Evolutionary conservation across 305 asterid genomes (phyloP).

Genomic region (Fraxinus nigra): DNA sequence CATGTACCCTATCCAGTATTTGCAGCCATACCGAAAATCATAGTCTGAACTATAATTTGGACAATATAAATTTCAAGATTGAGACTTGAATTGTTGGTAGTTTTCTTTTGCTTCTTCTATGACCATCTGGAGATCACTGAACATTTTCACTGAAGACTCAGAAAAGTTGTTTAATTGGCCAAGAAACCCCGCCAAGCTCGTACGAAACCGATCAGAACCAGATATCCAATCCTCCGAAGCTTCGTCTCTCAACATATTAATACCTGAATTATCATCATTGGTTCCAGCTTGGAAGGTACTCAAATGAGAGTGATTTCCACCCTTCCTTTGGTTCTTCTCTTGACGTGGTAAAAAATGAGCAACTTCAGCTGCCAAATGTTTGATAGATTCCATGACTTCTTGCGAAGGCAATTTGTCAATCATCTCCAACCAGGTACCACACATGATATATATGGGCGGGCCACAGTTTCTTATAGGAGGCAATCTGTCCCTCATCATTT

Average conservation of each 20-base stretch:
- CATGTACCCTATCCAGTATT: not conserved
- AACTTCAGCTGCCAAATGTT: conserved; percentile 64
- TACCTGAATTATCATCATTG: conserved; percentile 17
- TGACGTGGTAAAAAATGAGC: conserved; percentile 72
- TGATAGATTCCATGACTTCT: conserved; percentile 65
- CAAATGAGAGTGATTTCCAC: conserved; percentile 21
- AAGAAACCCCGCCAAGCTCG: conserved; percentile 40
- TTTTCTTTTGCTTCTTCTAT: conserved; percentile 36
- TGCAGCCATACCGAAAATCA: not conserved
- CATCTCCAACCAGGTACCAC: conserved; percentile 79
- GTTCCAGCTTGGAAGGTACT: conserved; percentile 15
- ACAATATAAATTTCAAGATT: not conserved
- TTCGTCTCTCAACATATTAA: conserved; percentile 23
- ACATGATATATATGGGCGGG: conserved; percentile 83
- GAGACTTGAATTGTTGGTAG: conserved; percentile 29
- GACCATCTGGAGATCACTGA: conserved; percentile 34
- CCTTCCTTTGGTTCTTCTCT: conserved; percentile 67
- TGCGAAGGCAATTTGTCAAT: conserved; percentile 52
- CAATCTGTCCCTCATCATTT: conserved; percentile 31
- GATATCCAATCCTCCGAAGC: conserved; percentile 28
- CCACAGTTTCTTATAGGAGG: conserved; percentile 61
- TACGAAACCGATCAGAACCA: conserved; percentile 37
- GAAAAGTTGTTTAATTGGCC: conserved; percentile 39
- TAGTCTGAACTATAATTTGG: not conserved
- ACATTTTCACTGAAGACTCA: conserved; percentile 41